These are phyloP conservation scores for Apophysomyces elegans DNA, from an alignment of 371 early-diverging fungal species.

Conservation along the genomic window DNA sequence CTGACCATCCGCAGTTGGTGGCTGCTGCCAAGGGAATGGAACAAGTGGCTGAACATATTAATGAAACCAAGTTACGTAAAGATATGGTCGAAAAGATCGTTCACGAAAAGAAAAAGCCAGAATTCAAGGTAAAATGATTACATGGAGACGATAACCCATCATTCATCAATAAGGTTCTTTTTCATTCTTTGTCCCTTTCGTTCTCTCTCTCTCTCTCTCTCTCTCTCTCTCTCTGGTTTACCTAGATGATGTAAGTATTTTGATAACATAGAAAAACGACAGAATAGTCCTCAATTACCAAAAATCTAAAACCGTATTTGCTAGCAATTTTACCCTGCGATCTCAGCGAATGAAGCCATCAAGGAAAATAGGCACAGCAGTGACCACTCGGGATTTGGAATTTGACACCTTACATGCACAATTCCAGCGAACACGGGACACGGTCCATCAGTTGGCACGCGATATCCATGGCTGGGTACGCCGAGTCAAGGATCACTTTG, in stretches of 20 bases:
- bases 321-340: constrained; percentile 68
- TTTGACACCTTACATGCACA: constrained; percentile 58
- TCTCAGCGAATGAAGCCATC: constrained; percentile 65
- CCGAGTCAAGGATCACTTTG: constrained; percentile 53
- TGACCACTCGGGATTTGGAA: constrained; percentile 45
- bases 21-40: constrained; percentile 61
- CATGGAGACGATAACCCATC: too few relatives aligned
- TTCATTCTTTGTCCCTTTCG: neutral
- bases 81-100: constrained; percentile 88
- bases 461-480: constrained; percentile 43
- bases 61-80: constrained; percentile 84
- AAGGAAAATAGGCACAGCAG: constrained; percentile 25
- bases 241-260: too few relatives aligned
- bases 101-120: constrained; percentile 67
- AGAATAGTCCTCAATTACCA: neutral
- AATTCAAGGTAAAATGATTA: constrained; percentile 56
- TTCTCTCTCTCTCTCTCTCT: too few relatives aligned
- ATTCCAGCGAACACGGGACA: constrained; percentile 52
- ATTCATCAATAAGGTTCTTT: neutral
- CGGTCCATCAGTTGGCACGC: constrained; percentile 37
- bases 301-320: constrained; percentile 64
- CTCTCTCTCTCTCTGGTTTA: too few relatives aligned
- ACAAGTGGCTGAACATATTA: constrained; percentile 81
- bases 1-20: constrained; percentile 60
- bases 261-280: too few relatives aligned